phyloP scores from a whole-genome alignment of 78 protist genomes.

The Diacronema lutheri region DNA sequence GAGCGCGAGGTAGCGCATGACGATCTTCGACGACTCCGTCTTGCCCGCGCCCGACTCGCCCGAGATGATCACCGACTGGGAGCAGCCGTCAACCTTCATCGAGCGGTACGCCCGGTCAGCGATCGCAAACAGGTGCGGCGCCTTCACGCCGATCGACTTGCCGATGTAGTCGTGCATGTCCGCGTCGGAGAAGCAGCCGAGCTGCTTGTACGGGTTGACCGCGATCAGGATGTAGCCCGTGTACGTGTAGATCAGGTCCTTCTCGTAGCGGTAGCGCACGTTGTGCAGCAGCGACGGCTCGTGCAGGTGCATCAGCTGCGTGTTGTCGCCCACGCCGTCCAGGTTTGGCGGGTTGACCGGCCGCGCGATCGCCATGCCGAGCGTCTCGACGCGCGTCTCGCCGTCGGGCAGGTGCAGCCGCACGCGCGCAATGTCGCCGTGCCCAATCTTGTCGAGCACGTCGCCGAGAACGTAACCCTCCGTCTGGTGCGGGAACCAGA shows the following conservation, averaged over 20 bases:
- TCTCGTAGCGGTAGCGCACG: slow-evolving; percentile 71
- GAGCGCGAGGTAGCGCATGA: slow-evolving; percentile 24
- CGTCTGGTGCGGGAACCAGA: not conserved
- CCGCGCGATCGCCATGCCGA: not conserved
- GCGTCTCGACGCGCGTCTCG: not conserved
- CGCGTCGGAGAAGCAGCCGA: slow-evolving; percentile 1
- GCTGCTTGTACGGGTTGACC: slow-evolving; percentile 81
- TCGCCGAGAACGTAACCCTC: slow-evolving; percentile 3
- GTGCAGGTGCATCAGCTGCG: slow-evolving; percentile 77
- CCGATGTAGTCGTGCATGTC: slow-evolving; percentile 36
- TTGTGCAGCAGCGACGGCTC: slow-evolving; percentile 87
- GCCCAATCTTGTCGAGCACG: not conserved
- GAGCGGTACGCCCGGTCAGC: slow-evolving; percentile 61
- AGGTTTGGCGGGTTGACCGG: slow-evolving; percentile 65
- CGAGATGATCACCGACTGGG: slow-evolving; percentile 66
- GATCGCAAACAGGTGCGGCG: slow-evolving; percentile 81
- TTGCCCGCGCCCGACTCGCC: slow-evolving; percentile 42
- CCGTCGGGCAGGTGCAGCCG: not conserved
- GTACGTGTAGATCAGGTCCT: slow-evolving; percentile 72
- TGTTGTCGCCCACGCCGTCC: slow-evolving; percentile 86
- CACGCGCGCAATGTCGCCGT: not conserved
- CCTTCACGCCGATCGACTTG: slow-evolving; percentile 13
- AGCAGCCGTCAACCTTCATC: not conserved
- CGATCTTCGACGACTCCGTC: slow-evolving; percentile 36
- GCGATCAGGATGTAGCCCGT: slow-evolving; percentile 86